Evolutionary conservation across 495 filamentous ascomycete genomes (phyloP).

Genomic region (Clavariopsis aquatica): DNA sequence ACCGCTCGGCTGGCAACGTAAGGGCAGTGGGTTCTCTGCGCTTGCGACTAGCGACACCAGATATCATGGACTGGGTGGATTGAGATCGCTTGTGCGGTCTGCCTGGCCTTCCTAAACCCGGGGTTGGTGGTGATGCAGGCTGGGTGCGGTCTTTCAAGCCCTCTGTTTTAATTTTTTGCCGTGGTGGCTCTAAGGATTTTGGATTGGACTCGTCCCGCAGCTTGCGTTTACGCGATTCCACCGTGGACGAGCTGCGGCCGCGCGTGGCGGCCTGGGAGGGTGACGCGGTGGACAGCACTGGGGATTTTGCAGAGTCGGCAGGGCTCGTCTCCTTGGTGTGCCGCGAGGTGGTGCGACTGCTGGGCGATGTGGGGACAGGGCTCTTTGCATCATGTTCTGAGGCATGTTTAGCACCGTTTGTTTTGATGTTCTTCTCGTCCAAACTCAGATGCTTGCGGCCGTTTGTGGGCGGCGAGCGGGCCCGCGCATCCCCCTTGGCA

Average conservation of each 20-base stretch:
- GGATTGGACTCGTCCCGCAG: constrained; percentile 32
- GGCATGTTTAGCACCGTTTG: constrained; percentile 36
- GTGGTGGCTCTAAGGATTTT: constrained; percentile 31
- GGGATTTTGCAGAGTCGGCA: constrained; percentile 26
- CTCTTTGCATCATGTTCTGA: constrained; percentile 34
- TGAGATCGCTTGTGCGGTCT: constrained; percentile 33
- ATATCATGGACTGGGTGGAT: constrained; percentile 34
- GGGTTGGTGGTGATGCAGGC: constrained; percentile 30
- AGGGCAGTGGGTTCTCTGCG: constrained; percentile 30
- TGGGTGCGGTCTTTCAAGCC: constrained; percentile 33
- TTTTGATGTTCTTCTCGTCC: constrained; percentile 22
- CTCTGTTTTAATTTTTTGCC: constrained; percentile 34
- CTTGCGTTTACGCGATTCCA: constrained; percentile 36
- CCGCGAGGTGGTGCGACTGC: constrained; percentile 30
- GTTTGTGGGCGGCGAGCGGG: constrained; percentile 23
- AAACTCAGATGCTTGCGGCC: constrained; percentile 16
- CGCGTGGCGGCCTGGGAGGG: constrained; percentile 27
- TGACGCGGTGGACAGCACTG: constrained; percentile 21
- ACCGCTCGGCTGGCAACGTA: constrained; percentile 20
- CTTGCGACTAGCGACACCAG: constrained; percentile 26
- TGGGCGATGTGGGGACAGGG: constrained; percentile 33
- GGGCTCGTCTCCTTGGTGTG: constrained; percentile 33
- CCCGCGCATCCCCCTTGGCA: constrained; percentile 15
- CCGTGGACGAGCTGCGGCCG: constrained; percentile 32
- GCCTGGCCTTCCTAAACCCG: constrained; percentile 8